These are phyloP conservation scores for Allantophomopsis cytisporea DNA, from an alignment of 2,329 filamentous ascomycete species.

Conservation along the genomic window DNA sequence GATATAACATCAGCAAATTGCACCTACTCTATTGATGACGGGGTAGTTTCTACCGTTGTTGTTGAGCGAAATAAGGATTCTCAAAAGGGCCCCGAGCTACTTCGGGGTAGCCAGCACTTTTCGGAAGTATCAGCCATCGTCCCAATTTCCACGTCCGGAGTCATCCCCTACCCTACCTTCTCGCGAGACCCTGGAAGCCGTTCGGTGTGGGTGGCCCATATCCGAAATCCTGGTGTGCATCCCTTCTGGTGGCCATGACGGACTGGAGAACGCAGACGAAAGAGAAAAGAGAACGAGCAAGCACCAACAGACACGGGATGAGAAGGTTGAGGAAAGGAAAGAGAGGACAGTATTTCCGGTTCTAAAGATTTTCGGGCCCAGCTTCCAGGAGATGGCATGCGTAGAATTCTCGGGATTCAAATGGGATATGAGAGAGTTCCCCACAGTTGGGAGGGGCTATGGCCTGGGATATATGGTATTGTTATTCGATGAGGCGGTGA, in stretches of 20 bases:
- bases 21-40: slow-evolving; percentile 15
- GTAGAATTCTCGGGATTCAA: too few species aligned
- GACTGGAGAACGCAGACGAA: background rate
- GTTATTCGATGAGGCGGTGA: too few species aligned
- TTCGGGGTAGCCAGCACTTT: slow-evolving; percentile 14
- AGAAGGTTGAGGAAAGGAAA: too few species aligned
- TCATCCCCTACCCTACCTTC: slow-evolving; percentile 15
- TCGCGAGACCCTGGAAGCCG: slow-evolving; percentile 11
- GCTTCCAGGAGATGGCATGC: too few species aligned
- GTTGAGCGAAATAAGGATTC: slow-evolving; percentile 3
- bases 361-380: too few species aligned
- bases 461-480: too few species aligned
- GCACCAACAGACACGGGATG: too few species aligned
- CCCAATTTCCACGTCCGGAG: slow-evolving; percentile 8
- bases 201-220: slow-evolving; percentile 12
- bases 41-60: slow-evolving; percentile 15
- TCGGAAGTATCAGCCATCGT: too few species aligned
- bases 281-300: too few species aligned
- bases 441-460: too few species aligned
- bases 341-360: too few species aligned
- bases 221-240: slow-evolving; percentile 17
- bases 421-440: too few species aligned
- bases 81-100: slow-evolving; percentile 1
- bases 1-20: slow-evolving; percentile 6
- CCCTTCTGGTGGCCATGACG: slow-evolving; percentile 19